Percentiles rank a stretch among this genome's conserved stretches.
phyloP scores from a whole-genome alignment of 2,329 filamentous ascomycete species.

The Alternaria burnsii region DNA sequence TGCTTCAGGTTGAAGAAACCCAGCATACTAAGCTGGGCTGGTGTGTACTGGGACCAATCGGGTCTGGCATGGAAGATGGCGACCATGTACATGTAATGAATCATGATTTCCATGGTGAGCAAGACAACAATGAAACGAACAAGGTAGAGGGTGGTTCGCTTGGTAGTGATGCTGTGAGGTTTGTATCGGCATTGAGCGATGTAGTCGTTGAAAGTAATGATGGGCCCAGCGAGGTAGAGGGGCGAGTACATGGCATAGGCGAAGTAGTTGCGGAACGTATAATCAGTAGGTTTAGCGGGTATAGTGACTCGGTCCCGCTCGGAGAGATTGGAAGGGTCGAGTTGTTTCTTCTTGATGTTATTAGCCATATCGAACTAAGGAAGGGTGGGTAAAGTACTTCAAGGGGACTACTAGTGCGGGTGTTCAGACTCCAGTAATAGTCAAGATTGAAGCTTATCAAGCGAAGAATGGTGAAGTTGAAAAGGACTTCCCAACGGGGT shows the following conservation, averaged over 20 bases:
- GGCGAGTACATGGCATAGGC: conserved; percentile 92
- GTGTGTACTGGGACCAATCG: conserved; percentile 82
- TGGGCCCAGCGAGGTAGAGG: conserved; percentile 90
- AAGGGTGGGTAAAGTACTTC: conserved; percentile 71
- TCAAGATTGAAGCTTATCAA: conserved; percentile 97
- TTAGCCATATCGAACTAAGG: conserved; percentile 60
- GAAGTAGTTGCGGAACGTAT: conserved; percentile 83
- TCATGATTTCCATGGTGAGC: conserved; percentile 82
- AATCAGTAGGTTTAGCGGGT: conserved; percentile 76
- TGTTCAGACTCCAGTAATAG: conserved; percentile 88
- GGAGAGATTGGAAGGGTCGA: conserved; percentile 85
- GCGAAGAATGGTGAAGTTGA: conserved; percentile 92
- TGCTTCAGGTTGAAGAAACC: conserved; percentile 96
- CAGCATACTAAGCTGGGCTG: conserved; percentile 86
- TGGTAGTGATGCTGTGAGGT: conserved; percentile 72
- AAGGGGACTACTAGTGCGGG: conserved; percentile 68
- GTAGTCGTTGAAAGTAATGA: conserved; percentile 98
- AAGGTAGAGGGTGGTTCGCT: conserved; percentile 80
- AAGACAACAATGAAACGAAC: conserved; percentile 82
- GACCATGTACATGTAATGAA: conserved; percentile 92
- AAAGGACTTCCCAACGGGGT: conserved; percentile 92
- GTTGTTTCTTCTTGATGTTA: conserved; percentile 91
- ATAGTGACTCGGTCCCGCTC: conserved; percentile 86
- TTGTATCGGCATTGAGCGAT: conserved; percentile 83
- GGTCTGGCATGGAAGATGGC: conserved; percentile 86